A percentile compares a stretch with the other conserved stretches of the same genome.
phyloP scores from a whole-genome alignment of 2,329 filamentous ascomycete genomes.

The Xylariaceae sp. region DNA sequence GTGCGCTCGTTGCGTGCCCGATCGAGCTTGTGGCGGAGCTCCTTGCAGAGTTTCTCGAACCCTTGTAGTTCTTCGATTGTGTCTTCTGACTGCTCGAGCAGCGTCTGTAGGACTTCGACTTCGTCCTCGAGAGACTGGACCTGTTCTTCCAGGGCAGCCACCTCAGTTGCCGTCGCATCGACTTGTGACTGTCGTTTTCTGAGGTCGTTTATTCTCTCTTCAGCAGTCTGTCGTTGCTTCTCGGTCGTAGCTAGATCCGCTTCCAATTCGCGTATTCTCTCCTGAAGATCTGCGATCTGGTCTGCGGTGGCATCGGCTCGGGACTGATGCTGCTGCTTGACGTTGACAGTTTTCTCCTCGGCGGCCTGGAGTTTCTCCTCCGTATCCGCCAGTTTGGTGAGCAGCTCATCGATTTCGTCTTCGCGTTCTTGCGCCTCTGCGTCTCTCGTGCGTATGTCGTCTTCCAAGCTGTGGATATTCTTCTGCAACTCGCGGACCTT shows the following conservation, averaged over 20 bases:
- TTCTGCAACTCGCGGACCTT: slow-evolving; percentile 66
- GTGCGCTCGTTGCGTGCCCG: slow-evolving; percentile 62
- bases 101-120: slow-evolving; percentile 65
- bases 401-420: slow-evolving; percentile 40
- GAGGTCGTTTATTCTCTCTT: slow-evolving; percentile 23
- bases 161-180: slow-evolving; percentile 61
- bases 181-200: slow-evolving; percentile 46
- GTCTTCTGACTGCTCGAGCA: slow-evolving; percentile 58
- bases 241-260: slow-evolving; percentile 45
- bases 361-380: background rate
- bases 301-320: slow-evolving; percentile 38
- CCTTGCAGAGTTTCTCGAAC: slow-evolving; percentile 42
- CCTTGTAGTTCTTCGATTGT: slow-evolving; percentile 44
- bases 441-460: slow-evolving; percentile 70
- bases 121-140: slow-evolving; percentile 67
- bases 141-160: slow-evolving; percentile 61
- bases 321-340: slow-evolving; percentile 52
- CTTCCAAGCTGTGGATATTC: slow-evolving; percentile 70
- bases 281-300: slow-evolving; percentile 38
- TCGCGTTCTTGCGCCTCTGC: slow-evolving; percentile 61
- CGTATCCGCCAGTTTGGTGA: background rate
- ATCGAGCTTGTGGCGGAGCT: slow-evolving; percentile 63
- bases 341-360: slow-evolving; percentile 53
- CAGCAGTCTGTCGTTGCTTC: slow-evolving; percentile 36
- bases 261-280: slow-evolving; percentile 59